phyloP scores from a whole-genome alignment of 75 land plant genomes.

The Chamaecyparis obtusa region DNA sequence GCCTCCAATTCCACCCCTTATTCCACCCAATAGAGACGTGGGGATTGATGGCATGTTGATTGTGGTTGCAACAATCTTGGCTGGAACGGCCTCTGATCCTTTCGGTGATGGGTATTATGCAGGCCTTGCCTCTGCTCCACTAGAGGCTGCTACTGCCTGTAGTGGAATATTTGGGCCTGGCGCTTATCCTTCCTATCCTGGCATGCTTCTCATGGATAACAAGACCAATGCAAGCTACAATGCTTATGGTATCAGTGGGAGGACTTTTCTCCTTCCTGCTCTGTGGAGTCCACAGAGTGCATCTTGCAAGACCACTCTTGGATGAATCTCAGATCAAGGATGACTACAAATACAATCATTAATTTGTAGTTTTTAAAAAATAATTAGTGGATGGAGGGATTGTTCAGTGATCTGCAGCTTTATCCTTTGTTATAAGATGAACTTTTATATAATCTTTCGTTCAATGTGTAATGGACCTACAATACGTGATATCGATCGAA shows the following conservation, averaged over 20 bases:
- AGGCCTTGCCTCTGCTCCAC: constrained; percentile 30
- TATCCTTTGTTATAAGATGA: no score
- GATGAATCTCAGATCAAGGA: no score
- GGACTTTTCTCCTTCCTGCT: constrained; percentile 26
- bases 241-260: constrained; percentile 18
- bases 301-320: no score
- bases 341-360: no score
- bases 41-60: constrained; percentile 46
- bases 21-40: constrained; percentile 44
- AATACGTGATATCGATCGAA: no score
- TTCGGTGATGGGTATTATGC: constrained; percentile 24
- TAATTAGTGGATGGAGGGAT: no score
- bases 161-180: constrained; percentile 37
- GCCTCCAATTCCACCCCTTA: constrained; percentile 7
- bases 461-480: no score
- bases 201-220: constrained; percentile 17
- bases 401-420: no score
- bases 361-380: no score
- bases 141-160: constrained; percentile 35
- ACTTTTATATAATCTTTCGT: no score
- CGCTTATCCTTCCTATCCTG: constrained; percentile 36
- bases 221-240: constrained; percentile 28
- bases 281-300: constrained; percentile 26
- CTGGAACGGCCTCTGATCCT: constrained; percentile 31
- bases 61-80: constrained; percentile 29